These are phyloP conservation scores for Pseudogymnoascus sp. DNA, from an alignment of 2,329 filamentous ascomycete genomes.

Conservation along the genomic window DNA sequence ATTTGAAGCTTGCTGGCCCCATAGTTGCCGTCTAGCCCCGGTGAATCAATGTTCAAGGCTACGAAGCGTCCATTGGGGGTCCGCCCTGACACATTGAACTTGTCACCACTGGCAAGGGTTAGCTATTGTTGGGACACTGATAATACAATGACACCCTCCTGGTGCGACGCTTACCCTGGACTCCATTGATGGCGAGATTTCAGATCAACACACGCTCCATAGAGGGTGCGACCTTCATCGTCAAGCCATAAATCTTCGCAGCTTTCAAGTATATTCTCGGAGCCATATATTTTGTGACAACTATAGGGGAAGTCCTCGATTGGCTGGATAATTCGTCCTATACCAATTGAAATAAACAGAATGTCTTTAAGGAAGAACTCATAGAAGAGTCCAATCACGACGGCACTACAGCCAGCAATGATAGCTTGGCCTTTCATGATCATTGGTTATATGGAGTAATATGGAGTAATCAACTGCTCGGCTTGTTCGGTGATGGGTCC, in stretches of 20 bases:
- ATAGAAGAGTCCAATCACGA: slow-evolving; percentile 24
- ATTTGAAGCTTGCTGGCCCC: slow-evolving; percentile 20
- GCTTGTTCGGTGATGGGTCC: neutral
- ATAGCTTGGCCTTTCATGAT: neutral
- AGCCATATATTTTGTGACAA: slow-evolving; percentile 15
- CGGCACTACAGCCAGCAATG: slow-evolving; percentile 5
- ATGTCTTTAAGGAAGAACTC: slow-evolving; percentile 26
- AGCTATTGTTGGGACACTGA: neutral
- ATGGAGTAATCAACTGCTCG: neutral
- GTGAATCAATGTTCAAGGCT: slow-evolving; percentile 22
- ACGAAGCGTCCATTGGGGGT: slow-evolving; percentile 20
- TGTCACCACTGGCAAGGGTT: slow-evolving; percentile 15
- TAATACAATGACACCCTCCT: neutral
- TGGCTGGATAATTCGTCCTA: slow-evolving; percentile 25
- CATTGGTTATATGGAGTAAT: neutral
- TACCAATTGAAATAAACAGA: slow-evolving; percentile 26
- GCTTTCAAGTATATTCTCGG: slow-evolving; percentile 17
- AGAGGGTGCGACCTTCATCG: slow-evolving; percentile 22
- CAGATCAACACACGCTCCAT: slow-evolving; percentile 24
- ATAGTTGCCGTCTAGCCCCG: slow-evolving; percentile 17
- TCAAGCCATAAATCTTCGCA: slow-evolving; percentile 28
- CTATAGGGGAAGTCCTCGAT: slow-evolving; percentile 28
- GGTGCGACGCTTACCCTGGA: slow-evolving; percentile 22
- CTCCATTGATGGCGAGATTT: slow-evolving; percentile 21
- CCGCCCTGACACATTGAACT: slow-evolving; percentile 22